phyloP scores from a whole-genome alignment of 2,329 filamentous ascomycete species.

The Cyanodermella asteris region DNA sequence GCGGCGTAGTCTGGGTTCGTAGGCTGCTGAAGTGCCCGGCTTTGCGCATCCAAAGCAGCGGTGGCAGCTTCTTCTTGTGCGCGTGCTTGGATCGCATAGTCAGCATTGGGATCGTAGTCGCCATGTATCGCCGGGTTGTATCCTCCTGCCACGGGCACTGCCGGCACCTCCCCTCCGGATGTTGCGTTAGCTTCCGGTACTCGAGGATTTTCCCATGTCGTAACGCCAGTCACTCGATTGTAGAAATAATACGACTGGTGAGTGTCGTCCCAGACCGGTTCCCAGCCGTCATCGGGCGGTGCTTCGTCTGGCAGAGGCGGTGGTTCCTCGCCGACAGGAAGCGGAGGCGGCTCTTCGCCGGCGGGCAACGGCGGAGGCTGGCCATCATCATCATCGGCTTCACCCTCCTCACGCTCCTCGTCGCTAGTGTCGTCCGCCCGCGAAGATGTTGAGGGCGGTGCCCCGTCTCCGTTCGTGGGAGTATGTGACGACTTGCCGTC shows the following conservation, averaged over 20 bases:
- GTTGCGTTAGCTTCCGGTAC: constrained; percentile 28
- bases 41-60: constrained; percentile 15
- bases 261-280: constrained; percentile 50
- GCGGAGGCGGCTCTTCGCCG: constrained; percentile 14
- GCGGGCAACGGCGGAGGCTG: background rate
- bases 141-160: constrained; percentile 30
- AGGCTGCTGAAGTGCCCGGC: constrained; percentile 22
- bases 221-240: constrained; percentile 53
- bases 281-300: constrained; percentile 50
- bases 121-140: constrained; percentile 96
- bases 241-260: constrained; percentile 60
- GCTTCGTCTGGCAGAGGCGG: constrained; percentile 32
- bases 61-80: constrained; percentile 29
- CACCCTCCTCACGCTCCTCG: background rate
- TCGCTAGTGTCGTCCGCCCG: background rate
- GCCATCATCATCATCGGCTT: background rate
- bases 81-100: too few species aligned
- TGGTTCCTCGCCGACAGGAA: constrained; percentile 20
- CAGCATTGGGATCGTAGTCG: constrained; percentile 87
- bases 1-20: too few species aligned
- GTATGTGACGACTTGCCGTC: background rate
- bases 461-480: background rate
- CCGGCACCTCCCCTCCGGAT: constrained; percentile 16
- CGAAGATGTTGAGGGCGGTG: background rate
- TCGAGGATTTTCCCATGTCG: constrained; percentile 76